Evolutionary conservation across 352 stramenopile species (phyloP).

Genomic region (Globisporangium recalcitrans): DNA sequence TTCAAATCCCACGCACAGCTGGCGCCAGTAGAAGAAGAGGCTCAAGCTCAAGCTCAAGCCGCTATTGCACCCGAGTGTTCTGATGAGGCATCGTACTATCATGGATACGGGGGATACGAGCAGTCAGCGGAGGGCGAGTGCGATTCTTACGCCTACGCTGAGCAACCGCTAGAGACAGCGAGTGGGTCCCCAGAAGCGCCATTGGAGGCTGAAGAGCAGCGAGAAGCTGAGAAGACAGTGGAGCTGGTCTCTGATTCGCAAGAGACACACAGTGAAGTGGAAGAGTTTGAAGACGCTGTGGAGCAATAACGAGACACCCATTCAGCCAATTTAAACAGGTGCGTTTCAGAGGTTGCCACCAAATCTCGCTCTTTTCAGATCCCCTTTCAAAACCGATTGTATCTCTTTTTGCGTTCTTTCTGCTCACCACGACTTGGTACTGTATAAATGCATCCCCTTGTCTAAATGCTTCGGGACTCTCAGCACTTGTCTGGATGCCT

Average conservation of each 20-base stretch:
- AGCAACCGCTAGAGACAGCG: not conserved
- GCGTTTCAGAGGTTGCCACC: not conserved
- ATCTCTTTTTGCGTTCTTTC: too few species aligned
- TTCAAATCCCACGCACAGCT: not conserved
- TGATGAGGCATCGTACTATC: not conserved
- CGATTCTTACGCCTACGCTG: not conserved
- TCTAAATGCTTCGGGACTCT: not conserved
- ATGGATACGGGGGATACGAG: not conserved
- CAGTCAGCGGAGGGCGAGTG: not conserved
- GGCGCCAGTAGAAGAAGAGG: not conserved
- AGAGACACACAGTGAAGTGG: too few species aligned
- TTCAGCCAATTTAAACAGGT: too few species aligned
- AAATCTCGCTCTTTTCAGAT: not conserved
- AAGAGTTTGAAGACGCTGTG: constrained; percentile 7
- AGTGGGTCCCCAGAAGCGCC: not conserved
- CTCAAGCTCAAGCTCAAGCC: not conserved
- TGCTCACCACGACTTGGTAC: too few species aligned
- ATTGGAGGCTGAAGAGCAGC: not conserved
- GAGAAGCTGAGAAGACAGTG: not conserved
- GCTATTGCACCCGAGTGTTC: not conserved
- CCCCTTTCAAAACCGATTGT: not conserved
- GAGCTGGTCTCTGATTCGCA: not conserved
- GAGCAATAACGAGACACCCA: not conserved
- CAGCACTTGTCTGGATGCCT: not conserved
- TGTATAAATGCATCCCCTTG: not conserved